phyloP scores from a whole-genome alignment of 345 rosid species.

The Conringia planisiliqua region DNA sequence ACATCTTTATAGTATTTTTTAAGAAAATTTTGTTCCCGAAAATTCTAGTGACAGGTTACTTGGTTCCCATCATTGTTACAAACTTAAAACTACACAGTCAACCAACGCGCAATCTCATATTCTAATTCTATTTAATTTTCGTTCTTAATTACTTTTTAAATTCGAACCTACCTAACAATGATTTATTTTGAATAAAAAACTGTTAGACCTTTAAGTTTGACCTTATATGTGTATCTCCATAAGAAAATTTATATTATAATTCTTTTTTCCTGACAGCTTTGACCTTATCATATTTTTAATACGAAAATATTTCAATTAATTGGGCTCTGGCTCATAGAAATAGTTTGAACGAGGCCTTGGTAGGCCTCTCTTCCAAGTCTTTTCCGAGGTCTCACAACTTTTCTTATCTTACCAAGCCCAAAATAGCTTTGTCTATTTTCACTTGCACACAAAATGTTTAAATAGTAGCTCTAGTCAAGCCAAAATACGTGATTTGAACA shows the following conservation, averaged over 20 bases:
- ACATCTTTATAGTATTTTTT: no score
- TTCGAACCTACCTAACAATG: not conserved
- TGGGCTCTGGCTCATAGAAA: not conserved
- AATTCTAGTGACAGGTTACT: not conserved
- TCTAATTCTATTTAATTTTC: no score
- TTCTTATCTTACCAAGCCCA: not conserved
- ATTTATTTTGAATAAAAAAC: not conserved
- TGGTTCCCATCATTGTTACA: slow-evolving; percentile 4
- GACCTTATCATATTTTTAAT: not conserved
- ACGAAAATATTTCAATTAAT: not conserved
- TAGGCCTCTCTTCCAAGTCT: not conserved
- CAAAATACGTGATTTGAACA: no score
- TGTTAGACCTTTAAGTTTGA: not conserved
- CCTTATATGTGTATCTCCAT: not conserved
- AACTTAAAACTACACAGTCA: no score
- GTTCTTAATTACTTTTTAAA: not conserved
- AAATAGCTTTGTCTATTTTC: not conserved
- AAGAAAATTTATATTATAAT: not conserved
- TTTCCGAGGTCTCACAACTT: not conserved
- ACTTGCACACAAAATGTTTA: not conserved
- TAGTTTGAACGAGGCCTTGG: not conserved
- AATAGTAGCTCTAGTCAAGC: no score
- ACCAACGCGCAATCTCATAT: no score
- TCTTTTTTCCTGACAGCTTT: not conserved
- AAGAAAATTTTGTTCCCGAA: not conserved